Base-by-base conservation (phyloP, 192 early-diverging fungal species). In the Bifiguratus adelaidae region DNA sequence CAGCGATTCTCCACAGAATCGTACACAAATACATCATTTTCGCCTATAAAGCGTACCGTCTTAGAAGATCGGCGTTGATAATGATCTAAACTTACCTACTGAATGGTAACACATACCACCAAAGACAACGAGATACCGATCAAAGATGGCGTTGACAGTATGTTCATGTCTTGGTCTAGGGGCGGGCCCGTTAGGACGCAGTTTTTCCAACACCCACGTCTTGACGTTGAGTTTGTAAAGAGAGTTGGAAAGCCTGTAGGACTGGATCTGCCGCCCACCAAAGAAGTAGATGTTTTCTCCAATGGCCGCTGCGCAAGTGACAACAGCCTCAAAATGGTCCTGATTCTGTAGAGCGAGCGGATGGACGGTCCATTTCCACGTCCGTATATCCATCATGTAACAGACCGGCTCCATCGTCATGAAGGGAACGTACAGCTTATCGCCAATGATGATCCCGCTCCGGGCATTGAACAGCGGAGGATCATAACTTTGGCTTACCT, bases 101-200 rank as follows among this genome's bases (percentile, higher is more conserved):
- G 58, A 61, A 38, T 61, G 52, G 33, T 61, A 54, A 29, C 58
- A 61, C 8, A 61, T 16, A 16, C 58, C 58, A 25, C 58, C 58
- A 49, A 61, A 61, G 15, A 61, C 47, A 23, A 48, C 47, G 19
- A 61, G 26, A 18, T 61, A 61, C 24, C 58, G 27, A 33, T 50
- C 44, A 4, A 43, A n/a, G 20, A 61, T 0, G 1, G 44, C 47
- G 25, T 61, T 52, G 3, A 61, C 47, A 1, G 52, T 47, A 33
- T 61, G 58, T 45, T 61, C 58, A 26, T 61, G 58, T 7, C 58
- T 29, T 33, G 58, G 47, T 47, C 58, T 47, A 13, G 58, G 58
- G 3, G 48, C 40, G 15, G 38, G 16, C 2, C 58, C 58, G 2
- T 30, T 38, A 18, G 52, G 24, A 8, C 46, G 23, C 18, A 61